phyloP scores from a whole-genome alignment of 164 flowering plant species.

The Vitis rupestris region DNA sequence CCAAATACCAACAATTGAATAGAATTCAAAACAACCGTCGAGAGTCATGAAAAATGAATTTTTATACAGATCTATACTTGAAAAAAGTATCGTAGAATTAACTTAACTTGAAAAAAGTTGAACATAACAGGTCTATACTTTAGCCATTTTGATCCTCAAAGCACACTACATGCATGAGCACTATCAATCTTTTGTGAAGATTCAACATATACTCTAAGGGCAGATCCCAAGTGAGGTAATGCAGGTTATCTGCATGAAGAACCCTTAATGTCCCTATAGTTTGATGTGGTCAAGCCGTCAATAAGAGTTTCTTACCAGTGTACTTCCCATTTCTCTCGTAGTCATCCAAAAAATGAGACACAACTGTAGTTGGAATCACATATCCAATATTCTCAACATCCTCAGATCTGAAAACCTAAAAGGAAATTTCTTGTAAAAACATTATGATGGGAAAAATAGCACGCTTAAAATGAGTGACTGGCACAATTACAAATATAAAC shows the following conservation, averaged over 20 bases:
- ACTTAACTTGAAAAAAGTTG: no score
- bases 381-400: constrained; percentile 97
- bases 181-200: not conserved
- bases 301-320: constrained; percentile 60
- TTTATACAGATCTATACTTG: no score
- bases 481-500: not conserved
- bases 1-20: no score
- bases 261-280: not conserved
- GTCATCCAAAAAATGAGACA: constrained; percentile 91
- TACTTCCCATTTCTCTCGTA: constrained; percentile 89
- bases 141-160: not conserved
- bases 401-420: constrained; percentile 92
- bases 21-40: no score
- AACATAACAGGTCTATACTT: not conserved
- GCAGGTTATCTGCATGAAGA: not conserved
- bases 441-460: not conserved
- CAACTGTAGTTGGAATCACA: constrained; percentile 95
- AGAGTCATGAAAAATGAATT: not conserved
- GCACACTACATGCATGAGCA: not conserved
- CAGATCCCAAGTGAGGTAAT: not conserved
- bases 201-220: not conserved
- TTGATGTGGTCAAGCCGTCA: not conserved
- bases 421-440: constrained; percentile 31
- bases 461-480: not conserved
- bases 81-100: no score